Evolutionary conservation across 305 asterid species (phyloP), one percentile per base, ranked within the genome.

Genomic region (Fraxinus sp.): DNA sequence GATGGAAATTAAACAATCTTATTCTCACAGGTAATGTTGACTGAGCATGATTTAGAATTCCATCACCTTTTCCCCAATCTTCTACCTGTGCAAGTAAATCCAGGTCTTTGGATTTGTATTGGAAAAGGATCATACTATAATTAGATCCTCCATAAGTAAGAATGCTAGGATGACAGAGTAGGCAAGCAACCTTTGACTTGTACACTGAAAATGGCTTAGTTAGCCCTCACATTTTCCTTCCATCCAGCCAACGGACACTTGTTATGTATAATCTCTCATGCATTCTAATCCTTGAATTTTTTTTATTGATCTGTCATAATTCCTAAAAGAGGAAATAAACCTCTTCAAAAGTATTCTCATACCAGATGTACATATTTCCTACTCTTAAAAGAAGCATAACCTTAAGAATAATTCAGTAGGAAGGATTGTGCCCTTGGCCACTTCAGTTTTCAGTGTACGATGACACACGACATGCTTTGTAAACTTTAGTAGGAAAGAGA

Each of bases 401-500:
- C 49, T 66, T 33, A 20, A 28, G 41, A 14, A 33, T 18, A 77
- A 28, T 62, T 78, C 32, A 76, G 57, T 62, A 20, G 82, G 82
- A 81, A 70, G 36, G 57, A 70, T 36, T 37, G 72, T 62, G 73
- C 77, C 75, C 10, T 18, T 55, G 36, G 22, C 32, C 35, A 33
- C 79, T 5, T 28, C 39, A 80, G 78, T 73, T 66, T 44, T 80
- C 49, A 81, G 57, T 62, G 85, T 76, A 55, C 59, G 10, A 36
- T 68, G 30, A 79, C 74, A 68, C 75, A 70, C 41, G 33, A 30
- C 3, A 11, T 13, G 75, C 22, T 70, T 70, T 70, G 75, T 30
- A 70, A 70, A 70, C 3, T 70, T 70, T 70, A 70, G 39, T 30
- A 30, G 75, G 3, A 46, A 74, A 74, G 73, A 77, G 10, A 46